phyloP scores from a whole-genome alignment of 2,329 filamentous ascomycete species.

The Emericellopsis cladophorae region DNA sequence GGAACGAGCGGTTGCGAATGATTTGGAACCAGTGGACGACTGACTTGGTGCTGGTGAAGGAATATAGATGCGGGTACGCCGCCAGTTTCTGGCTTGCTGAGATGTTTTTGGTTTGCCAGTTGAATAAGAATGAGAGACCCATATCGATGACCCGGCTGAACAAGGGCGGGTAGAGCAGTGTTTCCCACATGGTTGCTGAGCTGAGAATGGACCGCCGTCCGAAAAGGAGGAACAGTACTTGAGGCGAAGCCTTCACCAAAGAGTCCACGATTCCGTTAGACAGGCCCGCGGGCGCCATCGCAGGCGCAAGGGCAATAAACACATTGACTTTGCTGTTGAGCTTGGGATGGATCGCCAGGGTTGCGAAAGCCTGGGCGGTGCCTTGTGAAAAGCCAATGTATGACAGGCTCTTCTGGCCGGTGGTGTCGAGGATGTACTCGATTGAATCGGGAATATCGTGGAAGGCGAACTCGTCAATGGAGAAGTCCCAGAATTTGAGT shows the following conservation, averaged over 20 bases:
- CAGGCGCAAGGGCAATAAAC: conserved; percentile 89
- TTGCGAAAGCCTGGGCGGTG: conserved; percentile 91
- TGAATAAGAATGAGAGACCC: conserved; percentile 72
- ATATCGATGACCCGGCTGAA: conserved; percentile 82
- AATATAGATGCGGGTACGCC: conserved; percentile 91
- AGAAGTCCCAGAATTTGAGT: conserved; percentile 87
- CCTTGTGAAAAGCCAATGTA: conserved; percentile 98
- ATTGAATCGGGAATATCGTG: conserved; percentile 95
- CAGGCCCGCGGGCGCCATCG: conserved; percentile 88
- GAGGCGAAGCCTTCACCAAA: conserved; percentile 83
- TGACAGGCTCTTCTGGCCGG: conserved; percentile 70
- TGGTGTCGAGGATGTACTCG: conserved; percentile 76
- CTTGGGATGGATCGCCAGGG: conserved; percentile 79
- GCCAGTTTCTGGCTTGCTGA: conserved; percentile 79
- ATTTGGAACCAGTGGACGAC: conserved; percentile 99
- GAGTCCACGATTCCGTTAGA: conserved; percentile 86
- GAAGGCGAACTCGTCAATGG: conserved; percentile 96
- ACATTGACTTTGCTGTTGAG: conserved; percentile 90
- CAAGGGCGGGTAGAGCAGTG: conserved; percentile 85
- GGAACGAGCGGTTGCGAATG: conserved; percentile 88
- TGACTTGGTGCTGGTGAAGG: conserved; percentile 90
- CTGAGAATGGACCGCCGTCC: conserved; percentile 83
- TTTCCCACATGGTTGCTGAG: conserved; percentile 95
- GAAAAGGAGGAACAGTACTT: conserved; percentile 86
- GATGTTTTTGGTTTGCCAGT: conserved; percentile 81